phyloP scores from a whole-genome alignment of 2,329 filamentous ascomycete species.

The Lachnellula occidentalis region DNA sequence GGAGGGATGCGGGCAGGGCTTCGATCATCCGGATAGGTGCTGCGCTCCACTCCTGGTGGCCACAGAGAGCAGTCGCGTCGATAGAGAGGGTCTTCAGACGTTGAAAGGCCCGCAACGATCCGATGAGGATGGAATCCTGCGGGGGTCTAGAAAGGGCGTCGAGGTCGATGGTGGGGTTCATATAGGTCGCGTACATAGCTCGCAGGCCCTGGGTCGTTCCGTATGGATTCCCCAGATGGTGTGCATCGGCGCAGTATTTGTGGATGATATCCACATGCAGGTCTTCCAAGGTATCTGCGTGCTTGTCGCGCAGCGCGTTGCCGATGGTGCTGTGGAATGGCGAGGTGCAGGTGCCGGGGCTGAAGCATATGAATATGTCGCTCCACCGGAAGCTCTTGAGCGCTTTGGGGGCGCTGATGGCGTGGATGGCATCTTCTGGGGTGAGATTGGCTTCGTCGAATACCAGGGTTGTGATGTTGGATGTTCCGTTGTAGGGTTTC shows the following conservation, averaged over 20 bases:
- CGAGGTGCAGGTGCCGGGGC: background rate
- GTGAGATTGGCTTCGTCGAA: conserved; percentile 11
- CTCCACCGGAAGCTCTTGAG: conserved; percentile 9
- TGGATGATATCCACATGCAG: conserved; percentile 11
- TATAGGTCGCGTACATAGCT: background rate
- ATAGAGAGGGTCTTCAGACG: conserved; percentile 7
- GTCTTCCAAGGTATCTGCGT: conserved; percentile 3
- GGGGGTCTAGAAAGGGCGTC: background rate
- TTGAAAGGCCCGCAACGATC: conserved; percentile 7
- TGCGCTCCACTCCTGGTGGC: conserved; percentile 9
- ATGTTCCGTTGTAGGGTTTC: background rate
- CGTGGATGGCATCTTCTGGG: background rate
- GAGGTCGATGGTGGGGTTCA: background rate
- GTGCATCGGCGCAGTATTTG: background rate
- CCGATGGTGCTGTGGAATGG: conserved; percentile 6
- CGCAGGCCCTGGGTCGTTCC: background rate
- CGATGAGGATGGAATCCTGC: conserved; percentile 6
- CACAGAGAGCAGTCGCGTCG: conserved; percentile 8
- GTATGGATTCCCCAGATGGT: conserved; percentile 2
- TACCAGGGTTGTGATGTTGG: conserved; percentile 7
- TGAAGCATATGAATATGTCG: background rate
- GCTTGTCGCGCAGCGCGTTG: background rate
- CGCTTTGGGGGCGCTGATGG: conserved; percentile 4
- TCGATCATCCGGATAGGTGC: conserved; percentile 3
- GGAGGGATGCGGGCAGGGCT: conserved; percentile 3